Conservation (phyloP, 352 stramenopile genomes). For the Pythium biforme region DNA sequence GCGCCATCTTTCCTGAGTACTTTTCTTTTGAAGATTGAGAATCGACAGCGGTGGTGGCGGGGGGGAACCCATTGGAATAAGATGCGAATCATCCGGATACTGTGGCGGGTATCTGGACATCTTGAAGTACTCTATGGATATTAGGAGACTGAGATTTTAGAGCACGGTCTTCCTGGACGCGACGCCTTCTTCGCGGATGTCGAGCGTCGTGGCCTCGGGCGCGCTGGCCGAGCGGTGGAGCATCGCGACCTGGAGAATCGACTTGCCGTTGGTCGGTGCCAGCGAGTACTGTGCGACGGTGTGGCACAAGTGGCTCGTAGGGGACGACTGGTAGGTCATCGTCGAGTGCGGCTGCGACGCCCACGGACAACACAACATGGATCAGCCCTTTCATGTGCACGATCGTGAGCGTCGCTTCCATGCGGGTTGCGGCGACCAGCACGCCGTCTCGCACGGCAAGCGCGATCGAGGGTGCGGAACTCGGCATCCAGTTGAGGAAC, state of each 20-base stretch:
- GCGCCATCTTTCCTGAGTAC: no score
- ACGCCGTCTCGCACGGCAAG: constrained; percentile 11
- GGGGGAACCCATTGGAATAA: no score
- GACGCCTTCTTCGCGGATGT: constrained; percentile 3
- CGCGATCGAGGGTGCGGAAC: background rate
- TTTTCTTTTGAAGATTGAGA: no score
- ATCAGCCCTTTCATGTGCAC: constrained; percentile 1
- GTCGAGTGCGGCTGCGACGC: background rate
- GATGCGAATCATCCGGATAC: no score
- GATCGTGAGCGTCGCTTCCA: constrained; percentile 6
- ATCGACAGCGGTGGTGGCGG: no score
- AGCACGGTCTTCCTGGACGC: background rate
- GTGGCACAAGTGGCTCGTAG: background rate
- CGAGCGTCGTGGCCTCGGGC: constrained; percentile 10
- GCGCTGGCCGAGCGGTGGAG: constrained; percentile 11
- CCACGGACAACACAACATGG: background rate
- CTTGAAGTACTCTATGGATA: no score
- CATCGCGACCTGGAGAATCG: constrained; percentile 10
- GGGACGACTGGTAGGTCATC: constrained; percentile 11
- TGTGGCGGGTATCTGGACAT: no score
- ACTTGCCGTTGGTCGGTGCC: background rate
- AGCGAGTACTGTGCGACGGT: constrained; percentile 15
- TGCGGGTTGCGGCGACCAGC: background rate
- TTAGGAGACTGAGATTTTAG: background rate
- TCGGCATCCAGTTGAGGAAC: background rate